Percentiles rank a stretch among this genome's conserved stretches.
These are phyloP conservation scores for Rugiboletus extremiorientalis DNA, from an alignment of 1,284 basidiomycete genomes.

Conservation along the genomic window DNA sequence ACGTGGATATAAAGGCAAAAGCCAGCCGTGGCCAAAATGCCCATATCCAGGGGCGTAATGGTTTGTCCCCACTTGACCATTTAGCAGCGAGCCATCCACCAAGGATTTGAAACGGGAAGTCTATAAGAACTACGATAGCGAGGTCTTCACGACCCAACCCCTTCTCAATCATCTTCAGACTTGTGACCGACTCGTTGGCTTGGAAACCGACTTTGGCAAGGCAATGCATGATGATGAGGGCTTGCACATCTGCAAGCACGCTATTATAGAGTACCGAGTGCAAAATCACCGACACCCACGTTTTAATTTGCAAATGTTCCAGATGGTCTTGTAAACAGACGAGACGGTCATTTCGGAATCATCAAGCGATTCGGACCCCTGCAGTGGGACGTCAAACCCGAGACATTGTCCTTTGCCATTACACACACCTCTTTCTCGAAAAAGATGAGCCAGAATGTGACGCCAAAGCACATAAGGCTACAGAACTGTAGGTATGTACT, in stretches of 20 bases:
- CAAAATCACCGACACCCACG: constrained; percentile 51
- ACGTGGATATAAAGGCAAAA: constrained; percentile 74
- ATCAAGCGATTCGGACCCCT: constrained; percentile 73
- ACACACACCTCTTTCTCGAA: constrained; percentile 86
- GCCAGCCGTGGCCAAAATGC: constrained; percentile 89
- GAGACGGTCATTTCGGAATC: constrained; percentile 89
- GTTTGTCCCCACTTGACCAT: constrained; percentile 80
- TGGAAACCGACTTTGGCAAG: constrained; percentile 96
- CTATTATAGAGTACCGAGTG: neutral
- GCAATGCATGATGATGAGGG: constrained; percentile 85
- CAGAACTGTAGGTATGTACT: constrained; percentile 88
- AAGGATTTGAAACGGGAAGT: constrained; percentile 97
- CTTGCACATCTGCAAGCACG: constrained; percentile 76
- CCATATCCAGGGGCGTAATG: constrained; percentile 84
- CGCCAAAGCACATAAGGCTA: constrained; percentile 75
- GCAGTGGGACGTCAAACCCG: constrained; percentile 4
- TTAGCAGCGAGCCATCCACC: constrained; percentile 96
- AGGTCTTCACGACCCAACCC: constrained; percentile 95
- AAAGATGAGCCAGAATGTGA: constrained; percentile 87
- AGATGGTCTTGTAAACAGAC: constrained; percentile 93
- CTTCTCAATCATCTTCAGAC: constrained; percentile 96
- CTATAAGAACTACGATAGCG: constrained; percentile 92
- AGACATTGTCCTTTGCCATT: constrained; percentile 6
- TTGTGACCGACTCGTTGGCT: constrained; percentile 91
- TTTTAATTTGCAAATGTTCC: constrained; percentile 88